These are phyloP conservation scores for Mortierella sp. DNA, from an alignment of 371 early-diverging fungal genomes.

Conservation along the genomic window DNA sequence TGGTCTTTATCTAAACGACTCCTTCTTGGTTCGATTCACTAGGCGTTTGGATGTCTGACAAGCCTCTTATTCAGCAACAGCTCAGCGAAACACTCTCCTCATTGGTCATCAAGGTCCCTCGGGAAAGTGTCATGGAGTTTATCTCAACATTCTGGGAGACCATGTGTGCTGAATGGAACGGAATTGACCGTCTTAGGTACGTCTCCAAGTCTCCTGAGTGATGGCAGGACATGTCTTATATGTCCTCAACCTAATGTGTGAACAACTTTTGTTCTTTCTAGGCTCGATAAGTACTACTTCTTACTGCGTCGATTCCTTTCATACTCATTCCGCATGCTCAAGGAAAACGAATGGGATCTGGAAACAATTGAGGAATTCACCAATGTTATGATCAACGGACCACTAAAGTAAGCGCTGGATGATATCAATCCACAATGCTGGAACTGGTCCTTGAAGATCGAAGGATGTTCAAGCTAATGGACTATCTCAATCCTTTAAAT, in stretches of 20 bases:
- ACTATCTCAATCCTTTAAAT: no score
- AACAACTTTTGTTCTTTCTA: conserved; percentile 26
- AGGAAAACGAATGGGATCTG: conserved; percentile 72
- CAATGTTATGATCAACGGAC: conserved; percentile 73
- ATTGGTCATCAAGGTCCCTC: conserved; percentile 69
- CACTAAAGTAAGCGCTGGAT: conserved; percentile 68
- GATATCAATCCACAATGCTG: no score
- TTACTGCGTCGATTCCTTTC: conserved; percentile 80
- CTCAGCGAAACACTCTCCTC: conserved; percentile 82
- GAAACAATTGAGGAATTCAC: conserved; percentile 67
- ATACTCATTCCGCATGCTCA: conserved; percentile 75
- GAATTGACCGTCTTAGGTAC: conserved; percentile 86
- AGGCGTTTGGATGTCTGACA: conserved; percentile 97
- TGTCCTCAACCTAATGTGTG: not conserved
- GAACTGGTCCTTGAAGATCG: no score
- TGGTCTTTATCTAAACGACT: no score
- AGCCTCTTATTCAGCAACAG: conserved; percentile 90
- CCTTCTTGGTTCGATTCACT: not conserved
- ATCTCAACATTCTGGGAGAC: conserved; percentile 87
- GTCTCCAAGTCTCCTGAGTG: not conserved
- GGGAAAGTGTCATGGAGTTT: conserved; percentile 67
- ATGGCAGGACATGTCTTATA: not conserved
- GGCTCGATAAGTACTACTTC: conserved; percentile 89
- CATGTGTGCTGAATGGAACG: conserved; percentile 86
- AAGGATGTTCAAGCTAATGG: no score